Conservation (phyloP, 495 filamentous ascomycete genomes). For the Aspergillus carlsbadensis region DNA sequence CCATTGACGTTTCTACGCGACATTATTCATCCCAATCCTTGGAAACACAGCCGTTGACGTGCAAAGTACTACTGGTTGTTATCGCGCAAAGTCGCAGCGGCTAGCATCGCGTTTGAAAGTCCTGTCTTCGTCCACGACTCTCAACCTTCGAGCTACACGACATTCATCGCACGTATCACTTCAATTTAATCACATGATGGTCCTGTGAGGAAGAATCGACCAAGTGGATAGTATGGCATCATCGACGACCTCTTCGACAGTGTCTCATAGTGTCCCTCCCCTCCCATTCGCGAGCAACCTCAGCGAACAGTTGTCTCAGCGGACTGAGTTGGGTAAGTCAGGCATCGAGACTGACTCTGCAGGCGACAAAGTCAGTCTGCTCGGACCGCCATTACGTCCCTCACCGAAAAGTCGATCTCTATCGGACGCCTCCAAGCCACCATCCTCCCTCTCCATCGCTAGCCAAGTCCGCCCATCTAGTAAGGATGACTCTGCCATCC, state of each 20-base stretch:
- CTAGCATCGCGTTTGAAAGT: conserved; percentile 1
- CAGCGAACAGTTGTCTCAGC: conserved; percentile 40
- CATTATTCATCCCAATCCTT: neutral
- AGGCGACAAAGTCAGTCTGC: conserved; percentile 17
- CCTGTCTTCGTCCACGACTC: neutral
- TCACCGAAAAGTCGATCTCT: conserved; percentile 44
- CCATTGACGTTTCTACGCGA: neutral
- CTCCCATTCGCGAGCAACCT: conserved; percentile 41
- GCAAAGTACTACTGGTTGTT: neutral
- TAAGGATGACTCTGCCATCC: conserved; percentile 78
- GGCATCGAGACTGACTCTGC: conserved; percentile 11
- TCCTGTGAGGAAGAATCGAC: conserved; percentile 5
- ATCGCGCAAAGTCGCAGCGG: neutral
- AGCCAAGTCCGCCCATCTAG: conserved; percentile 39
- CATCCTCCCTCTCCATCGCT: conserved; percentile 24
- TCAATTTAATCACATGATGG: conserved; percentile 6
- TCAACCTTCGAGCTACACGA: neutral
- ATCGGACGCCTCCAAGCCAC: conserved; percentile 43
- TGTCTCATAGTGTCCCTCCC: conserved; percentile 23
- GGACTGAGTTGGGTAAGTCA: conserved; percentile 20
- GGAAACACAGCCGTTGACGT: neutral
- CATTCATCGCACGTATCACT: neutral
- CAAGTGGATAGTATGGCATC: conserved; percentile 19
- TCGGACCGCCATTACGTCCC: conserved; percentile 23
- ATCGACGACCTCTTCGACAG: conserved; percentile 20